Conservation (phyloP, 2,329 filamentous ascomycete genomes). For the Cytospora schulzeri region DNA sequence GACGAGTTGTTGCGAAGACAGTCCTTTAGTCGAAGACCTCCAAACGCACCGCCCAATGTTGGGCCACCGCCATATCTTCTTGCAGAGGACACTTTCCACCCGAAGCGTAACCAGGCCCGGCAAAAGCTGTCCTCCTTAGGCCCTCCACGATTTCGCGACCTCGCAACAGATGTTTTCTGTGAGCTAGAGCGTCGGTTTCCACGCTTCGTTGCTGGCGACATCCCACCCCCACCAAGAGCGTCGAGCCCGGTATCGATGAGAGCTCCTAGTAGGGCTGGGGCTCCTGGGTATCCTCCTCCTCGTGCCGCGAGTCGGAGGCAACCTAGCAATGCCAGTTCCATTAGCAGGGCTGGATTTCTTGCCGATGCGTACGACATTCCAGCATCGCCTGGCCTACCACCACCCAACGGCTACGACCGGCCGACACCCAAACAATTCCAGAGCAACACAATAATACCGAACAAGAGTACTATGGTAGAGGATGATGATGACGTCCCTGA, state of each 20-base stretch:
- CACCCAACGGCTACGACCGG: conserved; percentile 68
- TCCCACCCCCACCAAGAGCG: conserved; percentile 54
- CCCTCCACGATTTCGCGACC: conserved; percentile 81
- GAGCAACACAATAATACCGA: conserved; percentile 94
- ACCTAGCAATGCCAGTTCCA: conserved; percentile 65
- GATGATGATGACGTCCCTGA: conserved; percentile 79
- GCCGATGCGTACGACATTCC: conserved; percentile 55
- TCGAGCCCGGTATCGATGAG: conserved; percentile 70
- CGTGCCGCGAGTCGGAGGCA: conserved; percentile 56
- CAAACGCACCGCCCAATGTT: conserved; percentile 52
- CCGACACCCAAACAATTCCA: conserved; percentile 89
- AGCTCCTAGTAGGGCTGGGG: conserved; percentile 61
- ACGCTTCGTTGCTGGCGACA: conserved; percentile 70
- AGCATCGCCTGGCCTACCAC: conserved; percentile 59
- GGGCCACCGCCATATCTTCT: conserved; percentile 72
- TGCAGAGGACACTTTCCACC: conserved; percentile 89
- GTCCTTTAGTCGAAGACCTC: conserved; percentile 59
- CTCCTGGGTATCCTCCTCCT: conserved; percentile 57
- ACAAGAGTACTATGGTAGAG: conserved; percentile 97
- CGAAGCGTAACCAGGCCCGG: conserved; percentile 95
- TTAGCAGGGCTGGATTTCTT: conserved; percentile 45
- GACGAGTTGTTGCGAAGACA: conserved; percentile 91
- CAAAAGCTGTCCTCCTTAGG: conserved; percentile 92
- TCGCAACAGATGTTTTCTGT: conserved; percentile 94
- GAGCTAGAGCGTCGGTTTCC: conserved; percentile 91